Percentiles rank a stretch among this genome's conserved stretches.
Evolutionary conservation across 2,329 filamentous ascomycete genomes (phyloP).

Genomic region (Neopestalotiopsis clavispora): DNA sequence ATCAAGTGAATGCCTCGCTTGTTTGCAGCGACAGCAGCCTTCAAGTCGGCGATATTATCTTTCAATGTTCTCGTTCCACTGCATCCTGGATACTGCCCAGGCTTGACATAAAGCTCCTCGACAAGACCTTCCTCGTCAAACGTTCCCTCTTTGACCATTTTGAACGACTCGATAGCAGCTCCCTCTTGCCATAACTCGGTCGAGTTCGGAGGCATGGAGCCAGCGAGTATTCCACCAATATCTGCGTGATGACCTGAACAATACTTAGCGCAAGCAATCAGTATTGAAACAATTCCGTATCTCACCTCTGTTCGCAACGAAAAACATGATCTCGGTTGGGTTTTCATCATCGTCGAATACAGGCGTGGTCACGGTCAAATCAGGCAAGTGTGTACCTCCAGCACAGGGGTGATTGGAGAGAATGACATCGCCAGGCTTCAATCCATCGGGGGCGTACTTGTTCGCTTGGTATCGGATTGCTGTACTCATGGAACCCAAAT

Average conservation of each 20-base stretch:
- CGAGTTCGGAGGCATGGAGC: slow-evolving; percentile 47
- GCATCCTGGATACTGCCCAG: slow-evolving; percentile 40
- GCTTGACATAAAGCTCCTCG: slow-evolving; percentile 34
- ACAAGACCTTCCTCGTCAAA: slow-evolving; percentile 38
- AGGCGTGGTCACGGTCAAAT: slow-evolving; percentile 26
- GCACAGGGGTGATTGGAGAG: slow-evolving; percentile 63
- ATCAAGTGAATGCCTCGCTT: slow-evolving; percentile 41
- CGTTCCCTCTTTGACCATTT: slow-evolving; percentile 39
- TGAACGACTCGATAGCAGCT: slow-evolving; percentile 41
- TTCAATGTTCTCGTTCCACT: slow-evolving; percentile 38
- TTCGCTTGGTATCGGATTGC: slow-evolving; percentile 68
- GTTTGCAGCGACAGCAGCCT: slow-evolving; percentile 48
- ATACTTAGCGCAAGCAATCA: neutral
- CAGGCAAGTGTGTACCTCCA: slow-evolving; percentile 26
- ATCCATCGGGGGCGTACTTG: slow-evolving; percentile 41
- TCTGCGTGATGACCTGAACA: slow-evolving; percentile 21
- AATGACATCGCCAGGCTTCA: slow-evolving; percentile 76
- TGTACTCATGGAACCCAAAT: slow-evolving; percentile 70
- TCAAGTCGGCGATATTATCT: slow-evolving; percentile 49
- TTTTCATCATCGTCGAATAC: slow-evolving; percentile 24
- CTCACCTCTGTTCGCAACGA: slow-evolving; percentile 21
- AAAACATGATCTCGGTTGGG: slow-evolving; percentile 22
- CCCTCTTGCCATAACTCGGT: slow-evolving; percentile 49
- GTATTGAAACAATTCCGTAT: too few relatives aligned
- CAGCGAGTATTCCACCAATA: slow-evolving; percentile 52